phyloP scores from a whole-genome alignment of 441 rosid genomes.

The Kokia cookei region DNA sequence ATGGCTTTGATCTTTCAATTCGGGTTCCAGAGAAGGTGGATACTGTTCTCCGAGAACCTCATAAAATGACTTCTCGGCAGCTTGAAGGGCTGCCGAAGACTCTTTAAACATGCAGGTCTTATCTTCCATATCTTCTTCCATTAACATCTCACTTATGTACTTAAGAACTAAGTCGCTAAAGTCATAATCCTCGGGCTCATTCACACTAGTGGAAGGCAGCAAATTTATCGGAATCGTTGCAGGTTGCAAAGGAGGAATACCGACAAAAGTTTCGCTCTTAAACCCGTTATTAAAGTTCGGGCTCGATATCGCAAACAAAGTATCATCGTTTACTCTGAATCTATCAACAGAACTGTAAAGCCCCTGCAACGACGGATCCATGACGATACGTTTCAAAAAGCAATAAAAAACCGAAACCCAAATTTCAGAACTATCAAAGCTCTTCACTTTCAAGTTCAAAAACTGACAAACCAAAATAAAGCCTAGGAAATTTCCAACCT shows the following conservation, averaged over 20 bases:
- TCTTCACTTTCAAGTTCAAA: background rate
- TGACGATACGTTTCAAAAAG: conserved; percentile 9
- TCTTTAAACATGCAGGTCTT: conserved; percentile 35
- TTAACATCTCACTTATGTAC: conserved; percentile 33
- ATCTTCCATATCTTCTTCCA: conserved; percentile 48
- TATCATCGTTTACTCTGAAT: conserved; percentile 20
- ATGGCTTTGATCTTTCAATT: conserved; percentile 5
- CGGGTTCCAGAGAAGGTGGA: conserved; percentile 23
- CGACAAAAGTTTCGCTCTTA: conserved; percentile 1
- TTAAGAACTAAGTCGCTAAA: conserved; percentile 39
- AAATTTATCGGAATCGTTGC: conserved; percentile 2
- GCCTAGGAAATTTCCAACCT: background rate
- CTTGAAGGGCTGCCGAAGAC: conserved; percentile 42
- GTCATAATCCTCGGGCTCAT: conserved; percentile 29
- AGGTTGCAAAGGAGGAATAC: conserved; percentile 14
- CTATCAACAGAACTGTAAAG: conserved; percentile 21
- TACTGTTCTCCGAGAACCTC: conserved; percentile 37
- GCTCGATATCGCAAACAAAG: conserved; percentile 6
- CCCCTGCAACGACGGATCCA: conserved; percentile 30
- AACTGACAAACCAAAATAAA: background rate
- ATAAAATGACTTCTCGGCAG: conserved; percentile 40
- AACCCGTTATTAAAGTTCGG: conserved; percentile 18
- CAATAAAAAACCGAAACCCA: background rate
- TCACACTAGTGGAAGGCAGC: background rate
- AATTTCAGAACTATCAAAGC: background rate